A percentile compares a stretch with the other conserved stretches of the same genome.
These are phyloP conservation scores for Tetracentron sinense DNA, from an alignment of 164 flowering plant genomes.

Conservation along the genomic window DNA sequence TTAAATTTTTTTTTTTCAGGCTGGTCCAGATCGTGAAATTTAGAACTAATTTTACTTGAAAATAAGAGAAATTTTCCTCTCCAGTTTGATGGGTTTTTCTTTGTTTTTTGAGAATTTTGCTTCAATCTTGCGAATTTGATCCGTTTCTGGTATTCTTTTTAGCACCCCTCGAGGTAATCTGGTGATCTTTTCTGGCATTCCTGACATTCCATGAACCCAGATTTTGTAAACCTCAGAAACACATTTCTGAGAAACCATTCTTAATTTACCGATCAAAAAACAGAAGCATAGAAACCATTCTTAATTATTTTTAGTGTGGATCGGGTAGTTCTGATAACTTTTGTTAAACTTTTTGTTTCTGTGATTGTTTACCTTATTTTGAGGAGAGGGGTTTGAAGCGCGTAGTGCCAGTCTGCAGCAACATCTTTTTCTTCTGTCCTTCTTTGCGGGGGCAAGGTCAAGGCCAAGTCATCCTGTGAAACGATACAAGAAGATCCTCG, in stretches of 20 bases:
- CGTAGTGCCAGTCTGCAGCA: constrained; percentile 80
- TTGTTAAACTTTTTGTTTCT: too few relatives aligned
- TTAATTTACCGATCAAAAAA: too few relatives aligned
- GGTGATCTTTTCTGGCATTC: neutral
- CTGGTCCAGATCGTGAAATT: constrained; percentile 11
- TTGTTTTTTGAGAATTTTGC: constrained; percentile 6
- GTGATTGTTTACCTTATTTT: neutral
- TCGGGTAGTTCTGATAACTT: neutral
- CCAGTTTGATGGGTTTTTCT: constrained; percentile 2
- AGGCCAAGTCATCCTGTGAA: constrained; percentile 88
- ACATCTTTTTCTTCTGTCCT: constrained; percentile 79
- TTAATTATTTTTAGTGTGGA: neutral
- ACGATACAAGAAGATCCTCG: constrained; percentile 78
- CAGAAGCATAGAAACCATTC: too few relatives aligned
- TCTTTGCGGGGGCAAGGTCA: constrained; percentile 79
- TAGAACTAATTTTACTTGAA: constrained; percentile 1
- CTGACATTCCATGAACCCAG: neutral
- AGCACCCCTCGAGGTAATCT: neutral
- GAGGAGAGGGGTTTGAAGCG: constrained; percentile 30
- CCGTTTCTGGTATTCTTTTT: neutral
- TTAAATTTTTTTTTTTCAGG: neutral
- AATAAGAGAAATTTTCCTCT: neutral
- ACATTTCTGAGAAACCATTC: neutral
- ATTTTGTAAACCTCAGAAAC: neutral
- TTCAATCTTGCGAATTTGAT: constrained; percentile 6